Evolutionary conservation across 169 alveolate species (phyloP), one percentile per base, ranked within the genome.

Genomic region (Plasmodium berghei): DNA sequence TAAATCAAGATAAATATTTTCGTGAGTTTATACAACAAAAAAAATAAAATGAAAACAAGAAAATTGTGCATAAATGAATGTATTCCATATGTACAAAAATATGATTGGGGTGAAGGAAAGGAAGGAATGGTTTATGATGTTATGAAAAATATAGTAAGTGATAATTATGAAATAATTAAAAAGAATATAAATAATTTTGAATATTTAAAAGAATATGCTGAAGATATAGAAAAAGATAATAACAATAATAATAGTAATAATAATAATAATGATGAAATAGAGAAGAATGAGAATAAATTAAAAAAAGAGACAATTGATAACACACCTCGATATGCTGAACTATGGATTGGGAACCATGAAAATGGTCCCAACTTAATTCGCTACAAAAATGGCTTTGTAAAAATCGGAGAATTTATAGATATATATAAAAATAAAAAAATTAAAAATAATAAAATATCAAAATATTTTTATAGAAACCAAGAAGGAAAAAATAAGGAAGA

Each of bases 331-430:
- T 93, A 88, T 54, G 94, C 96, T 22, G 96, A 93, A 69, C 58
- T 93, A 46, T 93, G 96, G 96, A 66, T 93, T 3, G 96, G 96
- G 4, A 87, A 87, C 59, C 96, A 93, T 59, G 88, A 54, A 20
- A 87, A 92, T 48, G 93, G 94, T 18, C 96, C 95, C 6, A 77
- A 77, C 28, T 77, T 77, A 48, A 70, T 77, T 12, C 55, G 63
- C 3, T 77, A 90, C 90, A 63, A 55, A 45, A 48, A 92, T 89
- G 59, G 49, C 54, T 34, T 72, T 86, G 26, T 72, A 63, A 46
- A 46, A 86, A 62, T 72, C 10, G 73, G 49, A 70, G 67, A 73
- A 28, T 87, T 63, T 52, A 1, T 77, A 63, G 49, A 77, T 63
- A 63, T 77, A 18, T 77, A 63, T 20, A 52, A 77, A 77, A 52